Conservation (phyloP, 2,329 filamentous ascomycete species). For the Xylariales sp. region DNA sequence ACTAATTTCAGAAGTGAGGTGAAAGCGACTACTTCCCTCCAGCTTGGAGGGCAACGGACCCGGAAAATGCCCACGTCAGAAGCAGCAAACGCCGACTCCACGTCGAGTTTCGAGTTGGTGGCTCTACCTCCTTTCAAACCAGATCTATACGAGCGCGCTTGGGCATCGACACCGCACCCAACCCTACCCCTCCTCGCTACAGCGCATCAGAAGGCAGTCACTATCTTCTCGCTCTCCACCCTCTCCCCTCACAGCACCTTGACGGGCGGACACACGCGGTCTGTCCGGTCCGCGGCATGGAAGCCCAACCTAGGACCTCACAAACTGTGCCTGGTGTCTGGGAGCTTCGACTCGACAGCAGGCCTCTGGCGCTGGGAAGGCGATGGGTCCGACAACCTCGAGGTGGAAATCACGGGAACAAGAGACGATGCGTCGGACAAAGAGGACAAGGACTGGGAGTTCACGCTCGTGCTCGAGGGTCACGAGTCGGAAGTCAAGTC, state of each 20-base stretch:
- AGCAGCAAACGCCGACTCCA: too few relatives aligned
- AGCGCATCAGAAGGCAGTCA: conserved; percentile 79
- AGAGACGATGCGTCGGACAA: conserved; percentile 21
- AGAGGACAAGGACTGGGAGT: conserved; percentile 82
- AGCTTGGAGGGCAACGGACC: too few relatives aligned
- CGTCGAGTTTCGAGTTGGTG: conserved; percentile 25
- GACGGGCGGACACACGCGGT: conserved; percentile 84
- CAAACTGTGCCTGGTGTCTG: conserved; percentile 79
- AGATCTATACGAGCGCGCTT: conserved; percentile 67
- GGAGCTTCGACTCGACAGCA: conserved; percentile 89
- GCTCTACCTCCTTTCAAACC: conserved; percentile 48
- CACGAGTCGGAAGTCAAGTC: conserved; percentile 92
- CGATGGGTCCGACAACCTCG: conserved; percentile 30
- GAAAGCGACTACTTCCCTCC: too few relatives aligned
- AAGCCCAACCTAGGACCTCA: conserved; percentile 62
- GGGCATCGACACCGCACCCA: conserved; percentile 82
- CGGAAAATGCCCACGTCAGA: too few relatives aligned
- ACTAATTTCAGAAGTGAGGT: too few relatives aligned
- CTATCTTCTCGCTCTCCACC: conserved; percentile 80
- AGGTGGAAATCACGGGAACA: conserved; percentile 36
- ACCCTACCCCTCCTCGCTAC: conserved; percentile 85
- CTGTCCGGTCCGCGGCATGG: conserved; percentile 82
- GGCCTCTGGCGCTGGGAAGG: conserved; percentile 72
- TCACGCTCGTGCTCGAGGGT: conserved; percentile 86
- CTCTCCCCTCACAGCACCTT: conserved; percentile 76